Conservation (phyloP, 2,329 filamentous ascomycete species). For the Thelonectria rubi region DNA sequence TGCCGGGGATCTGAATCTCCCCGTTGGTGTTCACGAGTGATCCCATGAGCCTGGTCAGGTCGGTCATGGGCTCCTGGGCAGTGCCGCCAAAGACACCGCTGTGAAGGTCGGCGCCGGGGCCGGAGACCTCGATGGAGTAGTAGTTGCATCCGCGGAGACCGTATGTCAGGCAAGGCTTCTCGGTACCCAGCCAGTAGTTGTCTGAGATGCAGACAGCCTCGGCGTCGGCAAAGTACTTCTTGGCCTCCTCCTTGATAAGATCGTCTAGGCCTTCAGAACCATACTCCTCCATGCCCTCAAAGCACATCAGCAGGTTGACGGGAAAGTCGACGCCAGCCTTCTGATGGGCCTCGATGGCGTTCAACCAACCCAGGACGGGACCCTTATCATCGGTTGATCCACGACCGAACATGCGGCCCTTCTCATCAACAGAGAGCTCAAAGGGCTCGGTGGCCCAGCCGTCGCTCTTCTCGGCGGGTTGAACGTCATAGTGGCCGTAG, state of each 20-base stretch:
- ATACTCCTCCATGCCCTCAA: conserved; percentile 99
- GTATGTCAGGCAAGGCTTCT: conserved; percentile 98
- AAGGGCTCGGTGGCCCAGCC: conserved; percentile 98
- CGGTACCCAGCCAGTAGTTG: conserved; percentile 99
- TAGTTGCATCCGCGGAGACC: conserved; percentile 98
- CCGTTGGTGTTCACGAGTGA: conserved; percentile 89
- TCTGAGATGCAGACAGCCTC: conserved; percentile 98
- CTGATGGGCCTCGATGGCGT: conserved; percentile 97
- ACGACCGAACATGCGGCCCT: conserved; percentile 95
- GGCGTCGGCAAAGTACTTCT: conserved; percentile 93
- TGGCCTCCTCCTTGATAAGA: conserved; percentile 89
- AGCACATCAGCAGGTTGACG: conserved; percentile 98
- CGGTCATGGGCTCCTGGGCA: conserved; percentile 98
- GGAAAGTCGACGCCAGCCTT: conserved; percentile 94
- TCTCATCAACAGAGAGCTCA: conserved; percentile 83
- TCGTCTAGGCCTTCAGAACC: conserved; percentile 96
- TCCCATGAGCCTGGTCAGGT: conserved; percentile 83
- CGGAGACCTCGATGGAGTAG: conserved; percentile 90
- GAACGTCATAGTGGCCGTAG: conserved; percentile 98
- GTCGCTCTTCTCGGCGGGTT: conserved; percentile 91
- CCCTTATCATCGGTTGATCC: conserved; percentile 98
- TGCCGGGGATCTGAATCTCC: conserved; percentile 93
- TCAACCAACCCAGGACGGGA: conserved; percentile 95
- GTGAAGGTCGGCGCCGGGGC: conserved; percentile 92
- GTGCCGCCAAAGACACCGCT: conserved; percentile 97